Evolutionary conservation across 768 basidiomycete species (phyloP).

Genomic region (Tulasnella sp.): DNA sequence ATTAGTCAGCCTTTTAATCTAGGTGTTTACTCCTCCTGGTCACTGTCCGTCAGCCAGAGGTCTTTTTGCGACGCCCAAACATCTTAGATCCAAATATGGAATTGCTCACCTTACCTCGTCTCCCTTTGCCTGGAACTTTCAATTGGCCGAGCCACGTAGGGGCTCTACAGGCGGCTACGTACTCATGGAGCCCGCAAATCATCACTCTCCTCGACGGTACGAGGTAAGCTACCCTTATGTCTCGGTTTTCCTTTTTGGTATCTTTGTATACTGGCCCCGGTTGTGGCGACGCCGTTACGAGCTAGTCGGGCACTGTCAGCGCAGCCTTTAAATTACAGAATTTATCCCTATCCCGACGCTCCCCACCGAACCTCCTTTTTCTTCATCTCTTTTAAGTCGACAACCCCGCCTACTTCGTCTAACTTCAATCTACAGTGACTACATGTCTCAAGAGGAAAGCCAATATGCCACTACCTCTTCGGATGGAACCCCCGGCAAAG

Average conservation of each 20-base stretch:
- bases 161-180: slow-evolving; percentile 4
- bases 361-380: background rate
- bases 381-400: background rate
- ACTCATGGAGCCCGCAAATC: slow-evolving; percentile 23
- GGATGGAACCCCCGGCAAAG: background rate
- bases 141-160: slow-evolving; percentile 8
- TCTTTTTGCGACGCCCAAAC: background rate
- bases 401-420: background rate
- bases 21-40: slow-evolving; percentile 2
- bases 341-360: background rate
- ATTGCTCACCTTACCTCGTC: slow-evolving; percentile 20
- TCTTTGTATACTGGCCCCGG: slow-evolving; percentile 7
- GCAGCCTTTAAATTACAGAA: background rate
- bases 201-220: background rate
- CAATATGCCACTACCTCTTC: background rate
- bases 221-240: background rate
- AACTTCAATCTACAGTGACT: slow-evolving; percentile 11
- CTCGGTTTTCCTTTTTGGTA: background rate
- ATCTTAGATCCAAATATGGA: background rate
- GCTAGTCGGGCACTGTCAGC: background rate
- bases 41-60: background rate
- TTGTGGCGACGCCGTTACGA: background rate
- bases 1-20: background rate
- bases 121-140: slow-evolving; percentile 16
- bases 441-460: slow-evolving; percentile 10